Evolutionary conservation across 208 protist species (phyloP).

Genomic region (Acanthamoeba healyi): DNA sequence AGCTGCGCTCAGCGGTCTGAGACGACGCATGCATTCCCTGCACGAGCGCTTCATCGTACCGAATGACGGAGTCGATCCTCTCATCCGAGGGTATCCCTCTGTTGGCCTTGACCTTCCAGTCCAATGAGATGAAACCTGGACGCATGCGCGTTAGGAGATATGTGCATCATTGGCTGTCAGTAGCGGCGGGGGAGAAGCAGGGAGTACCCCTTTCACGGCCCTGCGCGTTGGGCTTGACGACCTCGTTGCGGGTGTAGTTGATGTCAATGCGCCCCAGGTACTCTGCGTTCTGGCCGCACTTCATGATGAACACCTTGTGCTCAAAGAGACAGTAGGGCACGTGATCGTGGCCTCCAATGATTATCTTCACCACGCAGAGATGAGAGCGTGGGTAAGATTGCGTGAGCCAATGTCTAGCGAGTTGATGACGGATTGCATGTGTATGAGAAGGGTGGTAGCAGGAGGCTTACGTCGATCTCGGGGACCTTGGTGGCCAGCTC

Average conservation of each 20-base stretch:
- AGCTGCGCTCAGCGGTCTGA: no score
- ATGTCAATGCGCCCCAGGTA: constrained; percentile 58
- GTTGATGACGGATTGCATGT: no score
- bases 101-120: constrained; percentile 69
- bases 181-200: no score
- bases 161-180: no score
- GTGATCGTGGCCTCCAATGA: constrained; percentile 68
- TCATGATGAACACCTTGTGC: constrained; percentile 56
- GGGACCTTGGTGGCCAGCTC: constrained; percentile 46
- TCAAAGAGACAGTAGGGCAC: constrained; percentile 54
- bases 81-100: not conserved
- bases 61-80: constrained; percentile 12
- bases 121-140: not conserved
- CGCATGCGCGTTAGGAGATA: no score
- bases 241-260: not conserved
- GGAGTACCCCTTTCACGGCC: not conserved
- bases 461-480: constrained; percentile 45
- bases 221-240: not conserved
- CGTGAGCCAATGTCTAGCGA: not conserved
- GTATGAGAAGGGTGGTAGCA: not conserved
- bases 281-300: constrained; percentile 67
- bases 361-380: constrained; percentile 1
- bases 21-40: no score
- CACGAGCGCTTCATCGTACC: no score
- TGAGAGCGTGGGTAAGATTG: no score